Percentiles rank a stretch among this genome's conserved stretches.
These are phyloP conservation scores for Kwoniella dejecticola DNA, from an alignment of 768 basidiomycete species.

Conservation along the genomic window DNA sequence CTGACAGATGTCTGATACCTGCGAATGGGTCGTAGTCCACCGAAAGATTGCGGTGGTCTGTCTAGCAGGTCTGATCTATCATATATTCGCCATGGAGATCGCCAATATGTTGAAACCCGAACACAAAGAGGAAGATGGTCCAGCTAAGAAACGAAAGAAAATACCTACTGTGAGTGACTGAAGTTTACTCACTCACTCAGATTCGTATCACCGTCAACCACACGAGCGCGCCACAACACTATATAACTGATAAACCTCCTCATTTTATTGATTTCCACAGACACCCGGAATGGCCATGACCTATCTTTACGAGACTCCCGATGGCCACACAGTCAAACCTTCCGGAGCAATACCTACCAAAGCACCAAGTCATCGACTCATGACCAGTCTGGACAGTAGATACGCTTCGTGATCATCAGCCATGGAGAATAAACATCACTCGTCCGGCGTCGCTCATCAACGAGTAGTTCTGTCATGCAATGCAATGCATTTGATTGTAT, in stretches of 20 bases:
- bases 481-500: too few relatives aligned
- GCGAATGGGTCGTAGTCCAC: too few relatives aligned
- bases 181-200: not conserved
- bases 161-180: slow-evolving; percentile 37
- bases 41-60: slow-evolving; percentile 33
- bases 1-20: too few relatives aligned
- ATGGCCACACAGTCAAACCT: slow-evolving; percentile 17
- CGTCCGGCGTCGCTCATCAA: too few relatives aligned
- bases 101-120: slow-evolving; percentile 27
- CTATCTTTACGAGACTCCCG: too few relatives aligned
- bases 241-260: too few relatives aligned
- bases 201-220: too few relatives aligned
- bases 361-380: slow-evolving; percentile 41
- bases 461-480: too few relatives aligned
- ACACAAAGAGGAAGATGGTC: slow-evolving; percentile 25
- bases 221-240: too few relatives aligned
- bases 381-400: slow-evolving; percentile 36
- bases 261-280: too few relatives aligned
- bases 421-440: too few relatives aligned
- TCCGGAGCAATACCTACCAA: slow-evolving; percentile 38
- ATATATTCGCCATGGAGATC: slow-evolving; percentile 38
- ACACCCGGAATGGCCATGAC: too few relatives aligned
- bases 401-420: slow-evolving; percentile 36
- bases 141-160: slow-evolving; percentile 31
- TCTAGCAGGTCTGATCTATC: slow-evolving; percentile 40